Base-by-base conservation (phyloP, 768 basidiomycete genomes). In the Lactifluus pinguis region DNA sequence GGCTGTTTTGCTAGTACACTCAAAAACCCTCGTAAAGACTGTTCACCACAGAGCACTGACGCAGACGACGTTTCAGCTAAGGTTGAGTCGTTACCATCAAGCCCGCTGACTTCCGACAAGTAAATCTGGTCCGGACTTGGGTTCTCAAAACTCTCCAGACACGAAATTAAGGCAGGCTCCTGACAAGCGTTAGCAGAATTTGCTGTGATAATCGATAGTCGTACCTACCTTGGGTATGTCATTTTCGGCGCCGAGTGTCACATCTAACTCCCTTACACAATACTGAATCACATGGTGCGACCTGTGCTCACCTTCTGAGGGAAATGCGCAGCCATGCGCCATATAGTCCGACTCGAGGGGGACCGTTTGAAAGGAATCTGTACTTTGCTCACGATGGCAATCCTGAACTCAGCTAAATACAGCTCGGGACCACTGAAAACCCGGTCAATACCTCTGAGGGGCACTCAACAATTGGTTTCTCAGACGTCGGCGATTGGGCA, bases 1-100 rank as follows among this genome's bases (percentile, higher is more conserved):
- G 68, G 9, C 6, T 38, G 52, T 25, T 32, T 85, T 68, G 15
- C 84, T 84, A 60, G 76, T 74, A 41, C 67, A 61, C 64, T 76
- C 71, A 53, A 59, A 30, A 29, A 67, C 19, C 45, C 64, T 57
- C 15, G 39, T 11, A 62, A 52, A 44, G 61, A 53, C 44, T 62
- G 61, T 58, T 62, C 56, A 5, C 49, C 52, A 41, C 38, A 45
- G n/a, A 32, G 21, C 42, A 15, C 34, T n/a, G 13, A 19, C 17
- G 38, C 15, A 47, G 19, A 19, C 44, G 50, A 41, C 6, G 50
- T 9, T 29, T 19, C 13, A 21, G 54, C 44, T 42, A 21, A 21
- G 32, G 36, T 10, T 29, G 19, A 14, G 19, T 32, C n/a, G 19
- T 51, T 17, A 14, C 34, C 14, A n/a, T 61, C 60, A 47, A 21